Evolutionary conservation across 176 grass and related monocot species (phyloP).

Genomic region (Oryza brachyantha): DNA sequence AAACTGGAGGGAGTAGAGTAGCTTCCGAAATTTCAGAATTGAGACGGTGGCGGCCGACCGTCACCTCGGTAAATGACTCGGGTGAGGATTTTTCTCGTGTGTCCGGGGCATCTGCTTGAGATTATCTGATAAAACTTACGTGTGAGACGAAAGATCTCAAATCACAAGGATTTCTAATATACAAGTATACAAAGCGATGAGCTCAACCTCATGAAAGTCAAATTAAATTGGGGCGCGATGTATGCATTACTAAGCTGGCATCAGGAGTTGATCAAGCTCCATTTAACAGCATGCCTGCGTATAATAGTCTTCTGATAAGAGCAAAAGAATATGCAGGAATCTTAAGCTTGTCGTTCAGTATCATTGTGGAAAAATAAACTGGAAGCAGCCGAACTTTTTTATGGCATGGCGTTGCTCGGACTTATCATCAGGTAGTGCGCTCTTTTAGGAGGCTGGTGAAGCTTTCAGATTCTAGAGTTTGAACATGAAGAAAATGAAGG

Average conservation of each 20-base stretch:
- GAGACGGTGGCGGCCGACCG: neutral
- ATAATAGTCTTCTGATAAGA: neutral
- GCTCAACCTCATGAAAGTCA: neutral
- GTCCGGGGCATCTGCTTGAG: neutral
- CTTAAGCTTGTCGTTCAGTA: neutral
- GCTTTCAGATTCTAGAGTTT: neutral
- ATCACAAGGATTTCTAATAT: neutral
- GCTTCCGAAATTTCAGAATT: too few species aligned
- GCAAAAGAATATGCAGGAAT: neutral
- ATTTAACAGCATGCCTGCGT: neutral
- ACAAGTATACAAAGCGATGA: neutral
- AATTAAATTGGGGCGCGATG: neutral
- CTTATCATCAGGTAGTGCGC: neutral
- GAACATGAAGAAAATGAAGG: neutral
- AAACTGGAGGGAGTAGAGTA: too few species aligned
- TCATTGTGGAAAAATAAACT: neutral
- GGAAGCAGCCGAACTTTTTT: neutral
- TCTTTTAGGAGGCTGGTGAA: neutral
- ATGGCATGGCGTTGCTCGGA: neutral
- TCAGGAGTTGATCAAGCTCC: too few species aligned
- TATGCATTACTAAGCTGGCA: neutral
- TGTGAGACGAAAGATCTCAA: too few species aligned
- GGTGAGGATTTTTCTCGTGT: too few species aligned
- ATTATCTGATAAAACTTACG: neutral
- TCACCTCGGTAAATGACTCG: too few species aligned